A percentile compares a stretch with the other conserved stretches of the same genome.
Conservation (phyloP, 176 grass and related monocot species). For the Tuctoria greenei region DNA sequence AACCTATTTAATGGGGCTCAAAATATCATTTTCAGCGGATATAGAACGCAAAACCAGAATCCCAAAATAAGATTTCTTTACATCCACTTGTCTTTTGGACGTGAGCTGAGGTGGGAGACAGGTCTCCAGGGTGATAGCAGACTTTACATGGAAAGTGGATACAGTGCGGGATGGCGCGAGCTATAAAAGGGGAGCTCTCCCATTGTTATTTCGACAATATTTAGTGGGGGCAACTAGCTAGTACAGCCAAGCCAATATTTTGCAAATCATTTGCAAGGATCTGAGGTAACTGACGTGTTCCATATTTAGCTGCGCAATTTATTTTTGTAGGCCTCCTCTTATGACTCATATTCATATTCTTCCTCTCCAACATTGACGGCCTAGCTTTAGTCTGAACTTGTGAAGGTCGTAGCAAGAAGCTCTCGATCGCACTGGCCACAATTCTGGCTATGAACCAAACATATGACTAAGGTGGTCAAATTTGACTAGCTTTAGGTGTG, state of each 20-base stretch:
- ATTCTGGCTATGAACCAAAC: no score
- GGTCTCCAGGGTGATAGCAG: not conserved
- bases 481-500: no score
- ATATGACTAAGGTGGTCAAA: no score
- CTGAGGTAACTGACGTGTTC: conserved; percentile 1
- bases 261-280: conserved; percentile 1
- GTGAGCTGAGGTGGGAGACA: not conserved
- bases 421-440: no score
- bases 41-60: conserved; percentile 5
- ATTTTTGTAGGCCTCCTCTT: not conserved
- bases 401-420: not conserved
- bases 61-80: no score
- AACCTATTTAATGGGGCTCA: not conserved
- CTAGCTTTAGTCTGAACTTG: not conserved
- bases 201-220: not conserved
- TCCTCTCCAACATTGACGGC: not conserved
- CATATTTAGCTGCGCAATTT: not conserved
- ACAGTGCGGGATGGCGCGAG: not conserved
- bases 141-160: not conserved
- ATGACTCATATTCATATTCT: not conserved
- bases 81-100: not conserved
- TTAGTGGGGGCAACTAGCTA: not conserved
- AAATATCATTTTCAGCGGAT: conserved; percentile 38
- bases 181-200: conserved; percentile 14
- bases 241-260: not conserved